Evolutionary conservation across 768 basidiomycete genomes (phyloP).

Genomic region (Xerocomellus amylosporus): DNA sequence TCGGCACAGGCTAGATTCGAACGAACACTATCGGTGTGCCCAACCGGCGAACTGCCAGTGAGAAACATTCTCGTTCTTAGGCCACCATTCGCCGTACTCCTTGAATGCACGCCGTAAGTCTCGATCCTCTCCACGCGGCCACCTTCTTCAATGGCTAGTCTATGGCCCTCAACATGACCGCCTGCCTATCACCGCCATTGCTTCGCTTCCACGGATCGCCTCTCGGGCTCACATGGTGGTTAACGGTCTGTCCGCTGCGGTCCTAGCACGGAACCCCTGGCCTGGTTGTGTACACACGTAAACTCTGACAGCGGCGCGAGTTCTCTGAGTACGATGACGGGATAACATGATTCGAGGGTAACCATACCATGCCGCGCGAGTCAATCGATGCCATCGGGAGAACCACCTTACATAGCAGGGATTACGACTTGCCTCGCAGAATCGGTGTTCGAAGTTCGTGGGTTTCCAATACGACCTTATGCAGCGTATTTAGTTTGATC

Average conservation of each 20-base stretch:
- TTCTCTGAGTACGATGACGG: slow-evolving; percentile 17
- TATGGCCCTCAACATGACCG: slow-evolving; percentile 8
- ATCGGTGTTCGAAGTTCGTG: slow-evolving; percentile 10
- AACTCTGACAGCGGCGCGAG: slow-evolving; percentile 28
- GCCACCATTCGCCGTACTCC: slow-evolving; percentile 4
- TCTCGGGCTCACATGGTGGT: slow-evolving; percentile 8
- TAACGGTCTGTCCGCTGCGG: slow-evolving; percentile 10
- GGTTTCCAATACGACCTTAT: slow-evolving; percentile 20
- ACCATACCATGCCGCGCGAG: slow-evolving; percentile 15
- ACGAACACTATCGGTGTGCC: slow-evolving; percentile 5
- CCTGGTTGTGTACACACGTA: slow-evolving; percentile 23
- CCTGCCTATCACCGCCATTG: slow-evolving; percentile 29
- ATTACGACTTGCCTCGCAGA: slow-evolving; percentile 18
- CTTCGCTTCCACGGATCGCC: slow-evolving; percentile 17
- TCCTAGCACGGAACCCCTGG: slow-evolving; percentile 7
- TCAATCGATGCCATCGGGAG: slow-evolving; percentile 33
- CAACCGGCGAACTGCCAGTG: slow-evolving; percentile 6
- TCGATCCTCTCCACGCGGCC: slow-evolving; percentile 20
- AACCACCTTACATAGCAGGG: slow-evolving; percentile 13
- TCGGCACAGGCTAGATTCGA: slow-evolving; percentile 10
- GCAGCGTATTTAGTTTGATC: slow-evolving; percentile 8
- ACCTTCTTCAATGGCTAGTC: slow-evolving; percentile 17
- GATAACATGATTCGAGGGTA: slow-evolving; percentile 31
- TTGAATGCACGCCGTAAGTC: slow-evolving; percentile 3
- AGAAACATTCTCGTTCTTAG: slow-evolving; percentile 2